Percentiles rank a stretch among this genome's conserved stretches.
Conservation (phyloP, 2,329 filamentous ascomycete species). For the Aurifilum marmelostoma region DNA sequence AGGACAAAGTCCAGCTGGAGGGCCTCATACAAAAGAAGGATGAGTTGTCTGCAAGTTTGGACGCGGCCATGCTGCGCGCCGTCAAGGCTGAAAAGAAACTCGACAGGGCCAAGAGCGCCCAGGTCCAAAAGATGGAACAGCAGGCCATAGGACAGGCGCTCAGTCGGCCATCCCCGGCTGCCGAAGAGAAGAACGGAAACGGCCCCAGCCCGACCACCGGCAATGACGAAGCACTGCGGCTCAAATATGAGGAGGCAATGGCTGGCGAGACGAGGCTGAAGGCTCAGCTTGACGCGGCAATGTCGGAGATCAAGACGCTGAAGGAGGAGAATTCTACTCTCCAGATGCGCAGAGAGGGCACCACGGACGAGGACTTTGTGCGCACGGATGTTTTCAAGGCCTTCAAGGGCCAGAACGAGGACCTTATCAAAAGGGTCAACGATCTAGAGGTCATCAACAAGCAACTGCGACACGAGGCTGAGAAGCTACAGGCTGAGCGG, state of each 20-base stretch:
- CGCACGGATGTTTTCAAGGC: constrained; percentile 93
- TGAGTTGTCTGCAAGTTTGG: constrained; percentile 81
- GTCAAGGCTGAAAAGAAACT: constrained; percentile 95
- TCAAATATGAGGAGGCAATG: constrained; percentile 75
- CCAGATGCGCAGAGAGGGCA: constrained; percentile 67
- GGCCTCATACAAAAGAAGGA: constrained; percentile 78
- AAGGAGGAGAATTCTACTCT: constrained; percentile 80
- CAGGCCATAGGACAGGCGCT: constrained; percentile 76
- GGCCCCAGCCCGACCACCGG: constrained; percentile 56
- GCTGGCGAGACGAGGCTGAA: constrained; percentile 82
- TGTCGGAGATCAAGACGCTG: constrained; percentile 74
- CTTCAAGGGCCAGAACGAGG: constrained; percentile 86
- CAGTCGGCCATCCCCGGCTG: constrained; percentile 53
- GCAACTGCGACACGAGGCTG: constrained; percentile 80
- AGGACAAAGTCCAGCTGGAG: constrained; percentile 75
- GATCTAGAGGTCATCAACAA: constrained; percentile 87
- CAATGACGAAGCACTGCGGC: constrained; percentile 68
- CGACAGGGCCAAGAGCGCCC: constrained; percentile 83
- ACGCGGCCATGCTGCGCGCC: constrained; percentile 86
- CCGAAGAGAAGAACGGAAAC: constrained; percentile 56
- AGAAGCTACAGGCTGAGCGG: constrained; percentile 83
- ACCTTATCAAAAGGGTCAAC: constrained; percentile 90
- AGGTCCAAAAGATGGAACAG: constrained; percentile 89
- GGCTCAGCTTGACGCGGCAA: constrained; percentile 79
- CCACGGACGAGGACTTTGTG: constrained; percentile 91